A percentile compares a stretch with the other conserved stretches of the same genome.
Evolutionary conservation across 192 early-diverging fungal genomes (phyloP).

Genomic region (Backusella sp.): DNA sequence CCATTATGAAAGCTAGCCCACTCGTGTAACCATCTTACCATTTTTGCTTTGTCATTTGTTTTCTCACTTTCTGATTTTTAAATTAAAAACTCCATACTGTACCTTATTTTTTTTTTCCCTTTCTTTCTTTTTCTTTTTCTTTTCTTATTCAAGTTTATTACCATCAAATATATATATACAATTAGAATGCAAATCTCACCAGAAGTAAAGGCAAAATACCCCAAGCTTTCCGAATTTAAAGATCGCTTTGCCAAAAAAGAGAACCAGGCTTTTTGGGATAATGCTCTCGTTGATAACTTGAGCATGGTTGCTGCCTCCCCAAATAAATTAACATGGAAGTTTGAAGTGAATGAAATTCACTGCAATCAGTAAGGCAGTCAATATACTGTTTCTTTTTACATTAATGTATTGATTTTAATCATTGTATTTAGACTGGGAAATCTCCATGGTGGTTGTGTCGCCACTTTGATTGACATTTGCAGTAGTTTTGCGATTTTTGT

Average conservation of each 20-base stretch:
- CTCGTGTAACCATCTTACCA: background rate
- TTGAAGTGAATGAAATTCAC: conserved; percentile 27
- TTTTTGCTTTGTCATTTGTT: conserved; percentile 6
- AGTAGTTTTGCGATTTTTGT: conserved; percentile 26
- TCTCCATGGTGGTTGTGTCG: conserved; percentile 35
- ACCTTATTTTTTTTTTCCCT: background rate
- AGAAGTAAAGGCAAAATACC: conserved; percentile 15
- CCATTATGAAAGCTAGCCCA: background rate
- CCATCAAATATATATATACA: background rate
- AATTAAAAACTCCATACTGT: background rate
- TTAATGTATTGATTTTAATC: background rate
- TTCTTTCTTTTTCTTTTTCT: background rate
- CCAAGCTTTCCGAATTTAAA: background rate
- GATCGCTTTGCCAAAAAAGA: background rate
- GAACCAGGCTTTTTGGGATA: background rate
- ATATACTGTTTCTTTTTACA: background rate
- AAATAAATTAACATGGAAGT: conserved; percentile 18
- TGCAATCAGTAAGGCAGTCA: conserved; percentile 15
- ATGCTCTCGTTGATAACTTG: background rate
- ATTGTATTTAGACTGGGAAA: conserved; percentile 17
- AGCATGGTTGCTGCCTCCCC: conserved; percentile 19
- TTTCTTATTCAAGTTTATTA: background rate
- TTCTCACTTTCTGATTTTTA: background rate
- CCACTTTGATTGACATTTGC: conserved; percentile 34
- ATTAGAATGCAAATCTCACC: conserved; percentile 16